Evolutionary conservation across 441 rosid genomes (phyloP).

Genomic region (Adansonia rubrostipa): DNA sequence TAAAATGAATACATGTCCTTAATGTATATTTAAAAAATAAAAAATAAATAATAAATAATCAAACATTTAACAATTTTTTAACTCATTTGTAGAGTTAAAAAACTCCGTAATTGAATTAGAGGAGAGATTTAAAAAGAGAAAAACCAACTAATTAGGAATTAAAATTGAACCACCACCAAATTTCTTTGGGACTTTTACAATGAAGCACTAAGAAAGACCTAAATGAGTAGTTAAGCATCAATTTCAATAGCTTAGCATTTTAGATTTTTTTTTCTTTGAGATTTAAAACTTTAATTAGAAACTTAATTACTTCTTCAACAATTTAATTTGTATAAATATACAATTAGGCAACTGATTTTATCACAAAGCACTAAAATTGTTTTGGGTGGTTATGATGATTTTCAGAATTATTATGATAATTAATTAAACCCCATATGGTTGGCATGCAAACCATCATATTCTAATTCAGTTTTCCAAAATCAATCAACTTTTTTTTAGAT

Average conservation of each 20-base stretch:
- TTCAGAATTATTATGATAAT: not conserved
- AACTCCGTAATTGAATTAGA: too few species aligned
- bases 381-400: not conserved
- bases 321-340: not conserved
- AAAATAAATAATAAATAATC: too few species aligned
- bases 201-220: too few species aligned
- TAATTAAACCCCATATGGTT: not conserved
- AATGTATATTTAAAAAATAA: too few species aligned
- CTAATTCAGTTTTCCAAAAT: not conserved
- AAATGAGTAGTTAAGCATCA: too few species aligned
- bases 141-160: not conserved
- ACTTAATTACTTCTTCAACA: not conserved
- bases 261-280: too few species aligned
- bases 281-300: not conserved
- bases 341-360: not conserved
- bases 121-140: not conserved
- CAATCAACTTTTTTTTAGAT: not conserved
- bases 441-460: not conserved
- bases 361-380: not conserved
- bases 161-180: not conserved
- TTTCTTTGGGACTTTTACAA: not conserved
- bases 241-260: too few species aligned
- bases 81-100: too few species aligned
- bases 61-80: too few species aligned
- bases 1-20: too few species aligned